phyloP scores from a whole-genome alignment of 805 yeast genomes.

The Diddensiella caesifluorescens region DNA sequence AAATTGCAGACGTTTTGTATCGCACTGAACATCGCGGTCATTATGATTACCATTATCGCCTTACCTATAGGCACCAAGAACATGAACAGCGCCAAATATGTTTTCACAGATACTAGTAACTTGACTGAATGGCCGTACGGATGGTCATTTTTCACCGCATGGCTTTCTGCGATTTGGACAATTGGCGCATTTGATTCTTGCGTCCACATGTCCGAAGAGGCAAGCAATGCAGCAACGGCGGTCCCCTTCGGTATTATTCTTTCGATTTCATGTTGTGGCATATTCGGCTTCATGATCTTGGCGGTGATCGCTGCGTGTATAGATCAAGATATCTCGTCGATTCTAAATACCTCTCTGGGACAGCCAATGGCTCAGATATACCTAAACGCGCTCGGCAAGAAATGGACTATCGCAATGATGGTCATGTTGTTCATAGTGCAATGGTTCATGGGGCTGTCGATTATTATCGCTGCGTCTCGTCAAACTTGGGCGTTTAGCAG shows the following conservation, averaged over 20 bases:
- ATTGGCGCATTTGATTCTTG: slow-evolving; percentile 70
- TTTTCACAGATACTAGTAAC: slow-evolving; percentile 51
- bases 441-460: slow-evolving; percentile 60
- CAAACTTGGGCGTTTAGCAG: slow-evolving; percentile 74
- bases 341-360: slow-evolving; percentile 46
- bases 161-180: slow-evolving; percentile 71
- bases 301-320: slow-evolving; percentile 51
- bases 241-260: slow-evolving; percentile 63
- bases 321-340: slow-evolving; percentile 39
- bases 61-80: slow-evolving; percentile 22
- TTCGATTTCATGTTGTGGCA: slow-evolving; percentile 52
- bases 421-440: slow-evolving; percentile 53
- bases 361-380: slow-evolving; percentile 63
- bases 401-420: slow-evolving; percentile 64
- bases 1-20: slow-evolving; percentile 57
- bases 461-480: slow-evolving; percentile 59
- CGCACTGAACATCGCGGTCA: slow-evolving; percentile 46
- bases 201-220: slow-evolving; percentile 70
- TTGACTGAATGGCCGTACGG: slow-evolving; percentile 54
- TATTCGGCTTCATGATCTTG: slow-evolving; percentile 53
- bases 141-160: slow-evolving; percentile 48
- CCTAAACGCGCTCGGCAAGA: slow-evolving; percentile 55
- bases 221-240: slow-evolving; percentile 53
- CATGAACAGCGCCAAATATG: slow-evolving; percentile 47
- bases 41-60: slow-evolving; percentile 40